Base-by-base conservation (phyloP, 2,329 filamentous ascomycete species). In the Clathrospora elynae region DNA sequence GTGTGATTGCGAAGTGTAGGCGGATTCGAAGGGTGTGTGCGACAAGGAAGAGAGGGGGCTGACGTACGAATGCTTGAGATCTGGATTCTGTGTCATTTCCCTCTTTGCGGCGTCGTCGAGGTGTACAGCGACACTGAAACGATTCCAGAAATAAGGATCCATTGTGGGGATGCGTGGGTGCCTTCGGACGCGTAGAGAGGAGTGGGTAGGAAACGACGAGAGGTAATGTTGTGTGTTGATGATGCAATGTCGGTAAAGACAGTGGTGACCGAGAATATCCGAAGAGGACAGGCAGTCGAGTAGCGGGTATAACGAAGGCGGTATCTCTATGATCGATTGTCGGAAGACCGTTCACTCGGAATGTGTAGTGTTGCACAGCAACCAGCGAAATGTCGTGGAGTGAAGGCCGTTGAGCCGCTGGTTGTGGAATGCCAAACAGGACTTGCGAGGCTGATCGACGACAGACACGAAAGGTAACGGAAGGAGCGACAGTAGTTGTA, bases 141-240 rank as follows among this genome's bases (percentile, higher is more conserved):
- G 77, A 42, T 75, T 75, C 81, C 80, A 84, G 68, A 83, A 84
- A 34, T 72, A 73, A 16, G 80, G 80, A 57, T 84, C 81, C 77
- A 79, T 79, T 35, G 32, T 61, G 34, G 22, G 24, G 22, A 9
- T 11, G 17, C 9, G 37, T n/a, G n/a, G n/a, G n/a, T n/a, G n/a
- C n/a, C n/a, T n/a, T n/a, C n/a, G n/a, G n/a, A n/a, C n/a, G n/a
- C n/a, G n/a, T n/a, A n/a, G n/a, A n/a, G n/a, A n/a, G 26, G 11
- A 4, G 23, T 20, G 10, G 7, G 12, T 12, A 30, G 20, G 36
- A 31, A 32, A 19, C 9, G n/a, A 22, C 28, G 26, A 33, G 32
- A 13, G 30, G 24, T 18, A 20, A 8, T 29, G 31, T 11, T 24
- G 22, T 26, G 25, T 14, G 28, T 43, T 6, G 25, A 18, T 19